A percentile compares a stretch with the other conserved stretches of the same genome.
Evolutionary conservation across 2,329 filamentous ascomycete genomes (phyloP).

Genomic region (Sporothrix protearum): DNA sequence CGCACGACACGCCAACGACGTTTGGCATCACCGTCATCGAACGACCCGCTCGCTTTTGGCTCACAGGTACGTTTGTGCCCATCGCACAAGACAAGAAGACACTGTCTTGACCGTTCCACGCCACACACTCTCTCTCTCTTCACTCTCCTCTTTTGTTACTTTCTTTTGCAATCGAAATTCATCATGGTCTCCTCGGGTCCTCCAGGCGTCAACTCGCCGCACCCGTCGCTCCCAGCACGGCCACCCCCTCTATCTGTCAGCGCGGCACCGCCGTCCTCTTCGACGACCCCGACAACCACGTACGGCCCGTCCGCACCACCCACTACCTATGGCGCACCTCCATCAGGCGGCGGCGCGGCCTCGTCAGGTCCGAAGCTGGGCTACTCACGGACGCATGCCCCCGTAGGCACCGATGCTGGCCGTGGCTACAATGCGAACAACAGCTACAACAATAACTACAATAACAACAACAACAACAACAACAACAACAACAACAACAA

Average conservation of each 20-base stretch:
- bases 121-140: background rate
- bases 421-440: conserved; percentile 25
- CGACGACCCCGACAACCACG: conserved; percentile 1
- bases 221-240: conserved; percentile 30
- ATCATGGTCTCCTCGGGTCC: conserved; percentile 31
- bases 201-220: conserved; percentile 30
- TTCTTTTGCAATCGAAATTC: conserved; percentile 24
- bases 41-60: background rate
- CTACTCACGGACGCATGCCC: conserved; percentile 34
- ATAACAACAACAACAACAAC: conserved; percentile 21
- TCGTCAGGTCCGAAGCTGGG: conserved; percentile 32
- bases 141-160: background rate
- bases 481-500: conserved; percentile 21
- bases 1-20: background rate
- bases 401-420: conserved; percentile 36
- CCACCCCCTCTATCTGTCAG: conserved; percentile 24
- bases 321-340: background rate
- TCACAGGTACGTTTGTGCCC: conserved; percentile 26
- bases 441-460: conserved; percentile 21
- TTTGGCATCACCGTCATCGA: background rate
- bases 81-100: conserved; percentile 5
- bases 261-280: background rate
- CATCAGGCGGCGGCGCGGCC: conserved; percentile 25
- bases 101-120: background rate
- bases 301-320: conserved; percentile 22